Conservation (phyloP, 2,329 filamentous ascomycete species). For the Fusarium chaquense region DNA sequence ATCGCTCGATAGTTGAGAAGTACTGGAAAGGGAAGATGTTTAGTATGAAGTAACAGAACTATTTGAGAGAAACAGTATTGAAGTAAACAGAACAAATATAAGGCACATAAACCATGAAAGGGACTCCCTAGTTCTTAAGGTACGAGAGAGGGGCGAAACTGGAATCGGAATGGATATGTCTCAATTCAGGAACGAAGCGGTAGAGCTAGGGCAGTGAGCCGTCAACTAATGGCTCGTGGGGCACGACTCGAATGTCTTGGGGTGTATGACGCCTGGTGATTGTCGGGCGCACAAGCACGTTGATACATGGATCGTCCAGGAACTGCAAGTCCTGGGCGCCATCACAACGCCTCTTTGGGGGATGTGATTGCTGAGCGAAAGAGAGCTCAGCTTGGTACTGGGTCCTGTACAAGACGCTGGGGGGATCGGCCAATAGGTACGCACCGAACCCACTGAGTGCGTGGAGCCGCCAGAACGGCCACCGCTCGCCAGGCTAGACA, state of each 20-base stretch:
- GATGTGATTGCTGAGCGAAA: slow-evolving; percentile 44
- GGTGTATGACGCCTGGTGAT: slow-evolving; percentile 39
- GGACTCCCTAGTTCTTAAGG: slow-evolving; percentile 46
- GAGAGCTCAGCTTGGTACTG: slow-evolving; percentile 26
- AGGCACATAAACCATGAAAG: slow-evolving; percentile 29
- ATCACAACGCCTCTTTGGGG: slow-evolving; percentile 43
- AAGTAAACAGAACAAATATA: slow-evolving; percentile 17
- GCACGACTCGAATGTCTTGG: slow-evolving; percentile 41
- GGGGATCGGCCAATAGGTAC: slow-evolving; percentile 42
- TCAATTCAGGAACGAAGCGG: slow-evolving; percentile 55
- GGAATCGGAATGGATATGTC: slow-evolving; percentile 54
- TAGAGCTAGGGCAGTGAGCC: slow-evolving; percentile 40
- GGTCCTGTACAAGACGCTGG: slow-evolving; percentile 14
- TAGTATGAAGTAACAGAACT: slow-evolving; percentile 32
- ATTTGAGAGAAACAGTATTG: slow-evolving; percentile 9
- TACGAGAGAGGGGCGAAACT: slow-evolving; percentile 42
- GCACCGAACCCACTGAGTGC: slow-evolving; percentile 28
- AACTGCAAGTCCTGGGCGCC: slow-evolving; percentile 42
- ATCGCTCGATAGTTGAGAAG: slow-evolving; percentile 78
- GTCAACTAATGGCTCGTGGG: slow-evolving; percentile 40
- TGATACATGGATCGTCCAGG: slow-evolving; percentile 43
- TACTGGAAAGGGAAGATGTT: slow-evolving; percentile 61
- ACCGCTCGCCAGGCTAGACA: slow-evolving; percentile 41
- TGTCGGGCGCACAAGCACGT: slow-evolving; percentile 40
- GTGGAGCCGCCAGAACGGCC: slow-evolving; percentile 41